A percentile compares a stretch with the other conserved stretches of the same genome.
Conservation (phyloP, 805 yeast genomes). For the Nakazawaea peltata region DNA sequence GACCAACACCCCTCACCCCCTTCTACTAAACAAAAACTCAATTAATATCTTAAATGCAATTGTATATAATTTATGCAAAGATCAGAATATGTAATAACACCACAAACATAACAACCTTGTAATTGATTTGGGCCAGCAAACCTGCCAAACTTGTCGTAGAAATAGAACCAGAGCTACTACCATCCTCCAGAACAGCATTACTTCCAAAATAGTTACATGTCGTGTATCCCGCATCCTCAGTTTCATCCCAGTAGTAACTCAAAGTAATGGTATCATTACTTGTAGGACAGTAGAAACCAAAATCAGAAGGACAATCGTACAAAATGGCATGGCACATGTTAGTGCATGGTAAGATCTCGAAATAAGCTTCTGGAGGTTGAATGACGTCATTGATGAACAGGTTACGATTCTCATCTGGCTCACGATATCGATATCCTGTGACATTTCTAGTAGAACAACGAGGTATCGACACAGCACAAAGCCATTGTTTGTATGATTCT, state of each 20-base stretch:
- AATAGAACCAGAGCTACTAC: neutral
- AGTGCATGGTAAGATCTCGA: slow-evolving; percentile 81
- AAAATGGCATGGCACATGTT: slow-evolving; percentile 74
- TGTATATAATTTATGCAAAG: no score
- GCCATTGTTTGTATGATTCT: slow-evolving; percentile 71
- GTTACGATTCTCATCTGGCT: slow-evolving; percentile 49
- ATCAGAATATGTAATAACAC: no score
- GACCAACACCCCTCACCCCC: no score
- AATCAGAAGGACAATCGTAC: slow-evolving; percentile 73
- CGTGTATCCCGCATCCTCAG: slow-evolving; percentile 14
- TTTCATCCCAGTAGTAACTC: slow-evolving; percentile 37
- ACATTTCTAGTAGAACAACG: slow-evolving; percentile 57
- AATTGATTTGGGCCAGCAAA: no score
- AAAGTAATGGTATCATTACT: slow-evolving; percentile 22
- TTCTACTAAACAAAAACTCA: no score
- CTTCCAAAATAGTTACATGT: slow-evolving; percentile 31
- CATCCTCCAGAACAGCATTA: neutral
- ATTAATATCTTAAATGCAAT: no score
- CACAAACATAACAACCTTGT: no score
- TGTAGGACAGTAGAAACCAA: slow-evolving; percentile 71
- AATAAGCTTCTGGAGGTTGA: slow-evolving; percentile 50
- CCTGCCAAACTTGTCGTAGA: neutral
- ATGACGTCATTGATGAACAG: slow-evolving; percentile 43
- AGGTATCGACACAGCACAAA: slow-evolving; percentile 84
- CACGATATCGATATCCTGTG: slow-evolving; percentile 37